These are phyloP conservation scores for Cryphonectria radicalis DNA, from an alignment of 2,329 filamentous ascomycete species.

Conservation along the genomic window DNA sequence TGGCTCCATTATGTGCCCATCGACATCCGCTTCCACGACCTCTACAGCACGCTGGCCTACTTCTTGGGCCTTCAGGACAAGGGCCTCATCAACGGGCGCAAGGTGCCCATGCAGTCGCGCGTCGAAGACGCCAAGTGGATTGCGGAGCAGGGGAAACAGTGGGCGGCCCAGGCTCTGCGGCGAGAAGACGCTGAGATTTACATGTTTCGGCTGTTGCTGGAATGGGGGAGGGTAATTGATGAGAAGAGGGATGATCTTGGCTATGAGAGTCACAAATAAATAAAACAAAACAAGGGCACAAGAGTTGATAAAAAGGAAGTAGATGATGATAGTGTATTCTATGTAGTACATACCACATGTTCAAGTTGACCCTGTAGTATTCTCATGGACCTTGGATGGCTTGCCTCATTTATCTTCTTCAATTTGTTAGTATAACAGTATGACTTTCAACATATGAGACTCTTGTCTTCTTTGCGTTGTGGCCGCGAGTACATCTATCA, in stretches of 20 bases:
- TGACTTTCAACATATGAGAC: no score
- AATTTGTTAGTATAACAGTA: no score
- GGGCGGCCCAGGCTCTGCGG: slow-evolving; percentile 66
- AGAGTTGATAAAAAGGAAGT: background rate
- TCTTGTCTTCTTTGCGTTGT: no score
- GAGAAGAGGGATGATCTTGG: slow-evolving; percentile 54
- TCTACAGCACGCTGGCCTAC: slow-evolving; percentile 76
- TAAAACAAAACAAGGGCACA: background rate
- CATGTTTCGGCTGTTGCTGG: slow-evolving; percentile 75
- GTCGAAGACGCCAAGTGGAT: slow-evolving; percentile 65
- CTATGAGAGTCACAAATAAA: slow-evolving; percentile 3
- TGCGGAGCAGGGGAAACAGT: slow-evolving; percentile 65
- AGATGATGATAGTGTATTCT: background rate
- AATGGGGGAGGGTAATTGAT: slow-evolving; percentile 74
- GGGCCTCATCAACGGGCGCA: slow-evolving; percentile 48
- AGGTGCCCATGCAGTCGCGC: slow-evolving; percentile 53
- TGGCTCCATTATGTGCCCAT: slow-evolving; percentile 85
- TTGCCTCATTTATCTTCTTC: no score
- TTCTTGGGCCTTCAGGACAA: slow-evolving; percentile 63
- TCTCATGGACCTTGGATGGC: no score
- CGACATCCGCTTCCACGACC: slow-evolving; percentile 71
- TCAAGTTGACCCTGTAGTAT: no score
- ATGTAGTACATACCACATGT: no score
- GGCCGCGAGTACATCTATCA: no score
- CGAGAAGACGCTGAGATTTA: slow-evolving; percentile 82